Evolutionary conservation across 31 red algal genomes (phyloP).

Genomic region (Bonnemaisonia californica): DNA sequence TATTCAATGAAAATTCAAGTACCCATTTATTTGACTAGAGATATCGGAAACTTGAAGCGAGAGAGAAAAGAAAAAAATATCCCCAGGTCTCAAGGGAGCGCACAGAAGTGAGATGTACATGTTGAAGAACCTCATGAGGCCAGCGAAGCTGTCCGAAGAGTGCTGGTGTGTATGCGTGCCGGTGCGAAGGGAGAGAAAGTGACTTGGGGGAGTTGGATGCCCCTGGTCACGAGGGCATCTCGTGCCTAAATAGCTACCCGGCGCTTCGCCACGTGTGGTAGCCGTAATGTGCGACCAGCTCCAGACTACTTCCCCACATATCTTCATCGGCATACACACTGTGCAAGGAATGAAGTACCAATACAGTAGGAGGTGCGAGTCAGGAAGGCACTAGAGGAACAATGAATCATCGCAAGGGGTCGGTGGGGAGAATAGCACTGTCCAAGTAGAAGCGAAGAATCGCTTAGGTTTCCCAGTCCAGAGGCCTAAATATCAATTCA

Average conservation of each 20-base stretch:
- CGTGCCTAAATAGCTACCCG: not conserved
- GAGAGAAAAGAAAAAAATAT: no score
- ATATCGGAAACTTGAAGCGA: no score
- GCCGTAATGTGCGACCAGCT: slow-evolving; percentile 1
- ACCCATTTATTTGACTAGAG: no score
- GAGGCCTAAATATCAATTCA: slow-evolving; percentile 22
- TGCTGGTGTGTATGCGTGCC: no score
- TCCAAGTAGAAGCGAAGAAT: slow-evolving; percentile 14
- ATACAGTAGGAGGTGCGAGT: slow-evolving; percentile 17
- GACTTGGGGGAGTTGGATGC: not conserved
- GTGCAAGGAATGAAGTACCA: slow-evolving; percentile 8
- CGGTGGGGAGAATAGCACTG: slow-evolving; percentile 6
- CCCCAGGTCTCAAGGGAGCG: no score
- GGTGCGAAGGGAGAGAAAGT: not conserved
- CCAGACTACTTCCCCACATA: not conserved
- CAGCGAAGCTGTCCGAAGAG: no score
- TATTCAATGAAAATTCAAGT: no score
- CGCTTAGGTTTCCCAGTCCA: slow-evolving; percentile 32
- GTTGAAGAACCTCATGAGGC: no score
- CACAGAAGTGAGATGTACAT: no score
- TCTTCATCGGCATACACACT: not conserved
- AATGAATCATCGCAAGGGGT: slow-evolving; percentile 30
- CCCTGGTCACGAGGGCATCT: not conserved
- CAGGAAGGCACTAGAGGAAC: no score
- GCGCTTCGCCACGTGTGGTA: not conserved